Base-by-base conservation (phyloP, 106 monocot species). In the Alisma plantagoaquatica region DNA sequence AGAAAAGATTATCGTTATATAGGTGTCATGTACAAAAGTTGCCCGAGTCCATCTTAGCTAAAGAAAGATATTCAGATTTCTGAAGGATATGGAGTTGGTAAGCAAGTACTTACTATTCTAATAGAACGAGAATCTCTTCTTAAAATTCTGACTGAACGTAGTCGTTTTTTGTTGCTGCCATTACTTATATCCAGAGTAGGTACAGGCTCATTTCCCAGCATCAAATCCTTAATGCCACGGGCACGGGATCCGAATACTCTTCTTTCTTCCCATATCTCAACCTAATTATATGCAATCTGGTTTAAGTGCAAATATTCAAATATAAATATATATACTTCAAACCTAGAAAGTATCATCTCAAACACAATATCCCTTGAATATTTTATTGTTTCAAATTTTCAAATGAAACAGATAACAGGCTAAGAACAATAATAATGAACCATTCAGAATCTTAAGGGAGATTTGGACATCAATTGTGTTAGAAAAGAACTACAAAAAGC, bases 221-320 rank as follows among this genome's bases (percentile, higher is more conserved):
- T 82, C 66, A 82, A 69, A n/a, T 90, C 90, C 58, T 76, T 98
- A 2, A 98, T 65, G 46, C 76, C 75, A 19, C 53, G 53, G 26
- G 81, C 76, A 51, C 63, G 77, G 27, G 90, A 98, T 49, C 98
- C 98, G 70, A 98, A 98, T 33, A 98, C 98, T 70, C 75, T 76
- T 46, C 96, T 89, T 66, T 98, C 84, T 52, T 98, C 84, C 96
- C 96, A 98, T 53, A 98, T 98, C 26, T 62, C 48, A 31, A 98
- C 89, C 96, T 98, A 70, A 28, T 31, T 10, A 31, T 51, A n/a
- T n/a, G n/a, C n/a, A n/a, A n/a, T n/a, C n/a, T n/a, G n/a, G n/a
- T n/a, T n/a, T n/a, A n/a, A n/a, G n/a, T n/a, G n/a, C n/a, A n/a
- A n/a, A n/a, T n/a, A n/a, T n/a, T n/a, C n/a, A n/a, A n/a, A n/a